Conservation (phyloP, 257 asterid species). For the Solanum okadae region DNA sequence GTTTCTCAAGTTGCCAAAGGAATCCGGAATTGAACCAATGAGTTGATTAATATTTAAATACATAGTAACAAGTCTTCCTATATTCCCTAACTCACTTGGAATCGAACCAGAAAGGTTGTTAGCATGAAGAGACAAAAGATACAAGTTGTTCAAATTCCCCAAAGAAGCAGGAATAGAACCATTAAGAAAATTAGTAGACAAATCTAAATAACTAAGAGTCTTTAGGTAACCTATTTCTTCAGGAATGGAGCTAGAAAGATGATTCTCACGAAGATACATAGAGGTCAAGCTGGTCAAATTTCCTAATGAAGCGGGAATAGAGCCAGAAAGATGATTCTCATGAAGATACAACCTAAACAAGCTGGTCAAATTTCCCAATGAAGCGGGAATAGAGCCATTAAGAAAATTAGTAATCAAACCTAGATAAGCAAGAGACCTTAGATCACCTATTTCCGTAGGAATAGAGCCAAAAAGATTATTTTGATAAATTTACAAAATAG, state of each 20-base stretch:
- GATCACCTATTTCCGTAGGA: rapidly evolving
- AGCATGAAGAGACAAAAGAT: background rate
- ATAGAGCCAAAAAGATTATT: background rate
- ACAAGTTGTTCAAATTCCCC: background rate
- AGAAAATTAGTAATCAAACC: background rate
- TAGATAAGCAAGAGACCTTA: background rate
- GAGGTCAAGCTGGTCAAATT: background rate
- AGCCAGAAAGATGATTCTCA: background rate
- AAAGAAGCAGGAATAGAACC: background rate
- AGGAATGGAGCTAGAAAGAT: background rate
- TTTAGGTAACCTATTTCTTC: background rate
- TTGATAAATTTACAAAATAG: background rate
- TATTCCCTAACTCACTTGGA: background rate
- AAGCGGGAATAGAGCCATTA: background rate
- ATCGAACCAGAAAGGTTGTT: background rate
- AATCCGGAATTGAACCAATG: background rate
- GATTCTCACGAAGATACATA: background rate
- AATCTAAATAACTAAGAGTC: background rate
- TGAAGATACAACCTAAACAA: background rate
- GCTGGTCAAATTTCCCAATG: background rate
- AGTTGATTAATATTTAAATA: background rate
- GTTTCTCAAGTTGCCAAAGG: background rate
- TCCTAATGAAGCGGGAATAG: background rate
- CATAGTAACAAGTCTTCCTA: background rate
- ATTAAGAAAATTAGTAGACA: too few relatives aligned